A percentile compares a stretch with the other conserved stretches of the same genome.
Evolutionary conservation across 1,284 basidiomycete species (phyloP).

Genomic region (Termitomyces sp.): DNA sequence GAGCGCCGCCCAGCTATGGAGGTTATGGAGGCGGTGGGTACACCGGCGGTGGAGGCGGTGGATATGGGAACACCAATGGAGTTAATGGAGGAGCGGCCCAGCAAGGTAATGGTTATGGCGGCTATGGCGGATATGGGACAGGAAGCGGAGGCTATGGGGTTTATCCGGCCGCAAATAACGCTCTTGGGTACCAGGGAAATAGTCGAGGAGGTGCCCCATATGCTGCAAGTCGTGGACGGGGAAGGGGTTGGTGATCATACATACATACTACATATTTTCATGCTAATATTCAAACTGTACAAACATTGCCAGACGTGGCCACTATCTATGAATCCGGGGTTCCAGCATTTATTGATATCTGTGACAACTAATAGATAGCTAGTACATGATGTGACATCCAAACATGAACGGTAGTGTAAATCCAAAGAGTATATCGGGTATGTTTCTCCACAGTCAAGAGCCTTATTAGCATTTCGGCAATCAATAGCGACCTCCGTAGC

Average conservation of each 20-base stretch:
- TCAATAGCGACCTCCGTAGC: slow-evolving; percentile 20
- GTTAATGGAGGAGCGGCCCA: slow-evolving; percentile 9
- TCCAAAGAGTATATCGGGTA: not conserved
- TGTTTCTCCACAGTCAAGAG: not conserved
- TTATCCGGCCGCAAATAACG: slow-evolving; percentile 15
- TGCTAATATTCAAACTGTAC: slow-evolving; percentile 12
- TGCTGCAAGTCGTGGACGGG: slow-evolving; percentile 26
- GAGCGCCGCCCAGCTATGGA: slow-evolving; percentile 14
- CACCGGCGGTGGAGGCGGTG: not conserved
- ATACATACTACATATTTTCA: slow-evolving; percentile 5
- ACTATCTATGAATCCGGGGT: not conserved
- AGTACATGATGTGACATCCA: not conserved
- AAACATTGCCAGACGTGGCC: not conserved
- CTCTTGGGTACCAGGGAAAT: slow-evolving; percentile 16
- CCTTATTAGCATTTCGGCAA: not conserved
- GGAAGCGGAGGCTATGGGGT: slow-evolving; percentile 17
- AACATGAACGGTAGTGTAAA: not conserved
- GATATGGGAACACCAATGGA: slow-evolving; percentile 17
- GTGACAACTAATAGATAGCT: not conserved
- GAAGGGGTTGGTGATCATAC: slow-evolving; percentile 30
- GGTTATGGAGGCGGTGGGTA: slow-evolving; percentile 13
- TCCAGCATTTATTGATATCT: not conserved
- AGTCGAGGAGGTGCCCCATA: slow-evolving; percentile 19
- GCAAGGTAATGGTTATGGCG: slow-evolving; percentile 13
- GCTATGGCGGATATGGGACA: slow-evolving; percentile 14